These are phyloP conservation scores for Wickerhamomyces queroliae DNA, from an alignment of 805 yeast species.

Conservation along the genomic window DNA sequence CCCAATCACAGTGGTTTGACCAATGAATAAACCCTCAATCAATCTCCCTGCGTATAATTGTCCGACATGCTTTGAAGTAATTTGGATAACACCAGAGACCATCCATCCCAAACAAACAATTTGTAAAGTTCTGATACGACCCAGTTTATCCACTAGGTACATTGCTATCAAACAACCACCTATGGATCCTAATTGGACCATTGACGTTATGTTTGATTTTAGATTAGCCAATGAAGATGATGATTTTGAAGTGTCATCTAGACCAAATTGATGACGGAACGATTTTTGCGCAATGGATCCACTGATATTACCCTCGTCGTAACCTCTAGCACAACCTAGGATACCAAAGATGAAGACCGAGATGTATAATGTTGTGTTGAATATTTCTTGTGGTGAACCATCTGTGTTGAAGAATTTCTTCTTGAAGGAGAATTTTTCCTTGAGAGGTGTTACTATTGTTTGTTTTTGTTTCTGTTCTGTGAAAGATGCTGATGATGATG, in stretches of 20 bases:
- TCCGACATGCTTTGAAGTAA: slow-evolving; percentile 38
- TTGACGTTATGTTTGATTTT: slow-evolving; percentile 47
- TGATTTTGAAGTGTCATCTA: slow-evolving; percentile 32
- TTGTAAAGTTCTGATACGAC: slow-evolving; percentile 44
- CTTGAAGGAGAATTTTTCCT: neutral
- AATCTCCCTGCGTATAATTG: slow-evolving; percentile 52
- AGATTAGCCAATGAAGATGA: slow-evolving; percentile 35
- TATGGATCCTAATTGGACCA: slow-evolving; percentile 53
- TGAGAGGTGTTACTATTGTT: neutral
- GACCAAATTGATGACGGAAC: slow-evolving; percentile 38
- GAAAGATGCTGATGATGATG: neutral
- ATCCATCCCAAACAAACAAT: slow-evolving; percentile 37
- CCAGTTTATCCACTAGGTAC: slow-evolving; percentile 42
- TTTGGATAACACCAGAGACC: slow-evolving; percentile 41
- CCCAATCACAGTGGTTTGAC: slow-evolving; percentile 52
- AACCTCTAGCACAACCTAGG: slow-evolving; percentile 51
- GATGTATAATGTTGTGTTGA: slow-evolving; percentile 38
- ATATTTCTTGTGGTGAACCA: slow-evolving; percentile 36
- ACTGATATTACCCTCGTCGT: slow-evolving; percentile 48
- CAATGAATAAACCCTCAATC: slow-evolving; percentile 49
- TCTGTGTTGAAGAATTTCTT: slow-evolving; percentile 13
- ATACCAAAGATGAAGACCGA: slow-evolving; percentile 47
- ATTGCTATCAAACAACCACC: slow-evolving; percentile 48
- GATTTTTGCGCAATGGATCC: slow-evolving; percentile 39
- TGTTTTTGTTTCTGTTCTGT: neutral